phyloP scores from a whole-genome alignment of 1,284 basidiomycete species.

The Hypsizygus ulmarius region DNA sequence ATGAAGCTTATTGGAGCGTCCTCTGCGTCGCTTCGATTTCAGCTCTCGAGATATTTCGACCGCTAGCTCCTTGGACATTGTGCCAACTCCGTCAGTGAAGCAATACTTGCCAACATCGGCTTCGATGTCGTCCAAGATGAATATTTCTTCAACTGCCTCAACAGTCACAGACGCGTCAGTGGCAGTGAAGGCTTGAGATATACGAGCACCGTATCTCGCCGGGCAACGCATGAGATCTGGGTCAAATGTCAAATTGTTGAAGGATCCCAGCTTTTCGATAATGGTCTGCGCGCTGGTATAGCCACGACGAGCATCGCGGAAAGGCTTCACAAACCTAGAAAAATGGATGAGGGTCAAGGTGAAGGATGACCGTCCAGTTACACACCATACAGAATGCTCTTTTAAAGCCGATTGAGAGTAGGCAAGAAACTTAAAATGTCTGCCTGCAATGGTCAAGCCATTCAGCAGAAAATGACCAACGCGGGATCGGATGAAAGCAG shows the following conservation, averaged over 20 bases:
- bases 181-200: conserved; percentile 72
- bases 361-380: conserved; percentile 14
- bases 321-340: conserved; percentile 47
- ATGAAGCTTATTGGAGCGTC: conserved; percentile 32
- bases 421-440: conserved; percentile 54
- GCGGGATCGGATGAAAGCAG: conserved; percentile 41
- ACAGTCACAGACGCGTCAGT: conserved; percentile 59
- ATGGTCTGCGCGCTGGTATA: conserved; percentile 45
- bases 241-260: conserved; percentile 45
- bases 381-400: conserved; percentile 44
- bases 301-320: conserved; percentile 31
- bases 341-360: neutral
- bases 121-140: conserved; percentile 44
- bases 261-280: conserved; percentile 52
- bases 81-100: conserved; percentile 73
- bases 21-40: conserved; percentile 35
- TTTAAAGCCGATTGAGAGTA: conserved; percentile 56
- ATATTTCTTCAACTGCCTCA: conserved; percentile 51
- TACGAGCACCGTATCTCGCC: conserved; percentile 66
- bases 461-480: conserved; percentile 41
- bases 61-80: conserved; percentile 58
- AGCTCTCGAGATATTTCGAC: conserved; percentile 48
- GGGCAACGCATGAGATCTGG: conserved; percentile 52
- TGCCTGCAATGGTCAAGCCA: conserved; percentile 48
- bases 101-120: conserved; percentile 33